Conservation (phyloP, 352 stramenopile species). For the Phytopythium helicoides region DNA sequence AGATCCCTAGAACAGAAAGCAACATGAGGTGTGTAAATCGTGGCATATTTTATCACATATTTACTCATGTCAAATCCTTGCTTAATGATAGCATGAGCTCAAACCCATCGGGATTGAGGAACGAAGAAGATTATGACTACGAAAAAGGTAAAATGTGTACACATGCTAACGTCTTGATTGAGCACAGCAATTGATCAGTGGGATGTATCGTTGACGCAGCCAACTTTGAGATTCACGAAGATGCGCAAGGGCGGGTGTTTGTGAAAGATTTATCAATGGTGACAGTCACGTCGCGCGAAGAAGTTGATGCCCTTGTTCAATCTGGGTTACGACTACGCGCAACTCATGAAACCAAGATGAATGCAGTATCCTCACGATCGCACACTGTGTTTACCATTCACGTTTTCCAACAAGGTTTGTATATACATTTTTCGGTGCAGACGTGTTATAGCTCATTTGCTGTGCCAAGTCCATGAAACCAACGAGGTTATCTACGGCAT, state of each 20-base stretch:
- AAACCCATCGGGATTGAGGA: slow-evolving; percentile 21
- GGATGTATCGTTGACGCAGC: slow-evolving; percentile 21
- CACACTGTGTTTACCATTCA: slow-evolving; percentile 89
- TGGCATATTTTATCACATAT: too few species aligned
- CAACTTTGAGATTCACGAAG: slow-evolving; percentile 92
- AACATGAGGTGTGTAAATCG: slow-evolving; percentile 3
- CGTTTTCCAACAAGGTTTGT: slow-evolving; percentile 77
- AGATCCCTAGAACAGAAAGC: slow-evolving; percentile 68
- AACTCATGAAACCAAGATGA: slow-evolving; percentile 93
- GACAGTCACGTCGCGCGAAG: slow-evolving; percentile 82
- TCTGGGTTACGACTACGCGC: slow-evolving; percentile 84
- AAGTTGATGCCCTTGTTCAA: slow-evolving; percentile 85
- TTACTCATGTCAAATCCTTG: too few species aligned
- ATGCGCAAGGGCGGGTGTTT: slow-evolving; percentile 90
- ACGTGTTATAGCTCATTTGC: neutral
- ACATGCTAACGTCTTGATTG: neutral
- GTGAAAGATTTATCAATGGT: slow-evolving; percentile 93
- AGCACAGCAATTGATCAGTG: neutral
- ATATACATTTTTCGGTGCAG: neutral
- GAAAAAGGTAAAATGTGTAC: slow-evolving; percentile 50
- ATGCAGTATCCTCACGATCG: slow-evolving; percentile 85
- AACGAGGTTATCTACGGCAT: slow-evolving; percentile 83
- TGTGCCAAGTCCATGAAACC: slow-evolving; percentile 14
- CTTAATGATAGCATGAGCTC: slow-evolving; percentile 49
- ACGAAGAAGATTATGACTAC: slow-evolving; percentile 81